Base-by-base conservation (phyloP, 768 basidiomycete genomes). In the Termitomyces sp. region DNA sequence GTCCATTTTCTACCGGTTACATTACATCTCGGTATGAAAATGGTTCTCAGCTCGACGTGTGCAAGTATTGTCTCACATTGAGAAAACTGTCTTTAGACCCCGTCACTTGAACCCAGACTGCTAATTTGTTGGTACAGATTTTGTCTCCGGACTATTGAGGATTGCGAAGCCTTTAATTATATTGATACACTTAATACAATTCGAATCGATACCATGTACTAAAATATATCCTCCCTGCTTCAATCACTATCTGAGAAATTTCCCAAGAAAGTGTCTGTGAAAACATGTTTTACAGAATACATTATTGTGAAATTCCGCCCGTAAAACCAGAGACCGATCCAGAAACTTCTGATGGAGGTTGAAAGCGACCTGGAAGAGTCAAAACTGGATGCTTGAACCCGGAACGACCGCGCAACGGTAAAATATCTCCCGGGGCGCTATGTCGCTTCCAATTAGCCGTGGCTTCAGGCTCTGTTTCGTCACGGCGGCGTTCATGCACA, bases 361-460 rank as follows among this genome's bases (percentile, higher is more conserved):
- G 65, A 70, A 89, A 87, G 33, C 78, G 82, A 34, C 85, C 86
- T 6, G 83, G 81, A 60, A 86, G 68, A 12, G 76, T 70, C 46
- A 89, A 78, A 47, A 84, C 76, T 15, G 83, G 82, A 66, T 85
- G 83, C 63, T 79, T 73, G 67, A 88, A 88, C 44, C 82, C 84
- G 46, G 67, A 61, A 55, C 86, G 84, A 49, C 76, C 72, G 46
- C 75, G 72, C 20, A 66, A 69, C 20, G 75, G 72, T 59, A 78
- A 73, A 41, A 88, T 70, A 67, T 89, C 84, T 12, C 84, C 84
- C 24, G 86, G 87, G 9, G 85, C 85, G 66, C 86, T 87, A 64
- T 77, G 77, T 53, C 87, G 79, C 68, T 77, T 81, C 69, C 73
- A 76, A 61, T 76, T 77, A 55, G 59, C 59, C 22, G 62, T 70